These are phyloP conservation scores for Phaeosphaeria sp. DNA, from an alignment of 2,329 filamentous ascomycete genomes.

Conservation along the genomic window DNA sequence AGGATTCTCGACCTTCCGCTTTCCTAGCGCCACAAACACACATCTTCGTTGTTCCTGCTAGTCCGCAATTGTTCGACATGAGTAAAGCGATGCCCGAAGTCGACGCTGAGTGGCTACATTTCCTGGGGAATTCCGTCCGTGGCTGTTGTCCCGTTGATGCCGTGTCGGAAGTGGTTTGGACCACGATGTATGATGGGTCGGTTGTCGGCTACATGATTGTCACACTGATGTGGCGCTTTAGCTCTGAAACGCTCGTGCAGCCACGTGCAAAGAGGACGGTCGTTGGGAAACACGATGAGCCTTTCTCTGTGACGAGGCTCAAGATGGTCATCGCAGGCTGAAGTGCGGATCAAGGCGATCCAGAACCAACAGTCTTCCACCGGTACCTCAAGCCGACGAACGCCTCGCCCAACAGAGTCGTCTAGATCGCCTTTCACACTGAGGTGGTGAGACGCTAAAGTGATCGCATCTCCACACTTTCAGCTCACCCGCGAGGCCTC, in stretches of 20 bases:
- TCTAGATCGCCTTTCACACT: background rate
- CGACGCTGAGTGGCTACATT: background rate
- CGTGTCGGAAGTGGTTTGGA: background rate
- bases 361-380: background rate
- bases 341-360: background rate
- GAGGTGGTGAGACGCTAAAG: background rate
- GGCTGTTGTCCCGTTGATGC: background rate
- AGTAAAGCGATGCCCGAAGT: background rate
- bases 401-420: background rate
- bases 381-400: background rate
- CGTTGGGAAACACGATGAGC: background rate
- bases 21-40: background rate
- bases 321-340: background rate
- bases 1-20: background rate
- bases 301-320: background rate
- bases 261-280: background rate
- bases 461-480: background rate
- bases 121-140: background rate
- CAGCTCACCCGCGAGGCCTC: background rate
- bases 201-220: background rate
- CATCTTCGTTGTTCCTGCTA: background rate
- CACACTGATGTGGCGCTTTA: background rate
- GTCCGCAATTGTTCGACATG: background rate
- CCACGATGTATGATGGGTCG: background rate
- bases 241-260: background rate